Conservation (phyloP, 2,329 filamentous ascomycete species). For the Diaporthe citri region DNA sequence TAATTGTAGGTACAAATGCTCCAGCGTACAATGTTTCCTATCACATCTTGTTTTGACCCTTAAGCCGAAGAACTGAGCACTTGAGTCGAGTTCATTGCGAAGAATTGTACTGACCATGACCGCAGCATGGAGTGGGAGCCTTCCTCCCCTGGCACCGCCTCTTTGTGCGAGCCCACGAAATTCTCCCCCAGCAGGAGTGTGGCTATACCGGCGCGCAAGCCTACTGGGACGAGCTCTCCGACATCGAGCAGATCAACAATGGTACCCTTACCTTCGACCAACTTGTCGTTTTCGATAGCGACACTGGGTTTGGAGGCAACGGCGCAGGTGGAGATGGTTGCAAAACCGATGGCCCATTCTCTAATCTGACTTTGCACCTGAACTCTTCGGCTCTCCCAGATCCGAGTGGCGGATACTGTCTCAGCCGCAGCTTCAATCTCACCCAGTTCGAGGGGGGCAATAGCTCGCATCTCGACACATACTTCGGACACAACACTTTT, state of each 20-base stretch:
- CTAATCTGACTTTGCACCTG: not conserved
- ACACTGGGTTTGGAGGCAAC: not conserved
- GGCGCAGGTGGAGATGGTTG: not conserved
- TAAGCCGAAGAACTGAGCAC: not conserved
- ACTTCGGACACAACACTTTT: not conserved
- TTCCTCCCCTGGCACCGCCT: slow-evolving; percentile 15
- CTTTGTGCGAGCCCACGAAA: not conserved
- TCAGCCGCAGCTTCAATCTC: not conserved
- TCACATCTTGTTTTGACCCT: not conserved
- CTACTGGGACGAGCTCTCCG: slow-evolving; percentile 10
- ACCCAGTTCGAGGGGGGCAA: not conserved
- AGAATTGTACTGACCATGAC: not conserved
- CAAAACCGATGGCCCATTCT: not conserved
- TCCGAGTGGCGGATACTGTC: not conserved
- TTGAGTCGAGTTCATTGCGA: not conserved
- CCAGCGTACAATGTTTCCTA: not conserved
- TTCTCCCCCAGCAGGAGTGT: not conserved
- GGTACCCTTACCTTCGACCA: not conserved
- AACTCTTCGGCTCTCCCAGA: not conserved
- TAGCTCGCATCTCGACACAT: not conserved
- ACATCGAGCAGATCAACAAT: not conserved
- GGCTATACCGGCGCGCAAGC: not conserved
- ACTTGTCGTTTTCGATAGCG: not conserved
- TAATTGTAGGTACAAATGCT: not conserved
- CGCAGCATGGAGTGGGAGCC: not conserved